These are phyloP conservation scores for Kazachstania viticola DNA, from an alignment of 805 yeast genomes.

Conservation along the genomic window DNA sequence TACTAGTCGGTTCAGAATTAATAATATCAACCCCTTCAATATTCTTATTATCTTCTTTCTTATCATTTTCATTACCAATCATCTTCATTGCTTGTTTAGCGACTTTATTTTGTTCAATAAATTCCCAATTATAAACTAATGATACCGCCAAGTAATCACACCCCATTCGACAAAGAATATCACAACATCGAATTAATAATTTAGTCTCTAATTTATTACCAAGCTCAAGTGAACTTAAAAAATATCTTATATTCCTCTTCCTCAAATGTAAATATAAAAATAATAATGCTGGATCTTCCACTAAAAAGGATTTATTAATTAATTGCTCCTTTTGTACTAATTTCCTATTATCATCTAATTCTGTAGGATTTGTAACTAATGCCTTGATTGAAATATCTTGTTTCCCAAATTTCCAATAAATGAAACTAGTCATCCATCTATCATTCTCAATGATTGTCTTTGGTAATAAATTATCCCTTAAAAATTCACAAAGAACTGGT, in stretches of 20 bases:
- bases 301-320: constrained; percentile 35
- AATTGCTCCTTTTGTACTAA: constrained; percentile 24
- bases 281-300: constrained; percentile 75
- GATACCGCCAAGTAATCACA: constrained; percentile 68
- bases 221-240: constrained; percentile 35
- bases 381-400: constrained; percentile 48
- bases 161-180: constrained; percentile 78
- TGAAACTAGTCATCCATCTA: constrained; percentile 75
- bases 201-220: constrained; percentile 42
- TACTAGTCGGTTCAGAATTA: constrained; percentile 12
- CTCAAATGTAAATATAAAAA: constrained; percentile 54
- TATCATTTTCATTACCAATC: constrained; percentile 1
- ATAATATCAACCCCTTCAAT: constrained; percentile 4
- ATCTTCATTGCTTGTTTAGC: constrained; percentile 2
- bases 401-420: constrained; percentile 53
- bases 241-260: constrained; percentile 36
- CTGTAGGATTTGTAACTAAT: constrained; percentile 44
- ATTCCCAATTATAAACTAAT: constrained; percentile 58
- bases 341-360: constrained; percentile 22
- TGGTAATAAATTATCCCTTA: constrained; percentile 44
- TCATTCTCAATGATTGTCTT: constrained; percentile 51
- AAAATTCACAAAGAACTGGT: constrained; percentile 36
- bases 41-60: constrained; percentile 1
- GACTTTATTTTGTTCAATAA: constrained; percentile 21
- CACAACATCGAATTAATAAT: constrained; percentile 49